These are phyloP conservation scores for Emmonsia crescens DNA, from an alignment of 2,329 filamentous ascomycete species.

Conservation along the genomic window DNA sequence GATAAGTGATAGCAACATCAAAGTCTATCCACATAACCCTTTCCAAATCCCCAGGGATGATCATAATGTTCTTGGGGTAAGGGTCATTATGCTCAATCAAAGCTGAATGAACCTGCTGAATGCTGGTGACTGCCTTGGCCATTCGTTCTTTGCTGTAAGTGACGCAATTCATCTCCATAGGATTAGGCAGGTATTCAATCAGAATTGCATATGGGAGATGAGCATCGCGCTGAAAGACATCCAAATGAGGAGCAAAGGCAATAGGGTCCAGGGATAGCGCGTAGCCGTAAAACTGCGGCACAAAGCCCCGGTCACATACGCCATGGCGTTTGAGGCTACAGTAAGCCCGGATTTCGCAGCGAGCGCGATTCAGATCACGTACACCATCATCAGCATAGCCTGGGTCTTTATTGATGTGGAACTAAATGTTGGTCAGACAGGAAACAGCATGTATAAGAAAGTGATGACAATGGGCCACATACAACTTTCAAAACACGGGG, in stretches of 20 bases:
- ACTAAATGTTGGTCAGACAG: slow-evolving; percentile 7
- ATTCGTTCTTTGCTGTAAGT: slow-evolving; percentile 11
- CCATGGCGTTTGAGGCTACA: slow-evolving; percentile 10
- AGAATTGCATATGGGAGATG: slow-evolving; percentile 8
- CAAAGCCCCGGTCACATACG: slow-evolving; percentile 9
- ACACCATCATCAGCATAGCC: slow-evolving; percentile 12
- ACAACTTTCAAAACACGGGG: slow-evolving; percentile 13
- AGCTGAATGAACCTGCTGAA: slow-evolving; percentile 11
- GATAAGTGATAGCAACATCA: slow-evolving; percentile 5
- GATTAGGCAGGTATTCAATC: slow-evolving; percentile 13
- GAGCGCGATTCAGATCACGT: slow-evolving; percentile 12
- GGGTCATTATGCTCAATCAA: slow-evolving; percentile 13
- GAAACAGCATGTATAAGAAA: too few species aligned
- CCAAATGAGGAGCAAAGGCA: slow-evolving; percentile 6
- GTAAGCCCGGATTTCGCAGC: slow-evolving; percentile 12
- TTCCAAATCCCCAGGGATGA: slow-evolving; percentile 9
- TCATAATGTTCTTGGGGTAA: slow-evolving; percentile 13
- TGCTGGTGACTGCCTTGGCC: slow-evolving; percentile 8
- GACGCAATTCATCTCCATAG: slow-evolving; percentile 9
- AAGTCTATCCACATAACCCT: slow-evolving; percentile 11
- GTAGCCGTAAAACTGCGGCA: slow-evolving; percentile 12
- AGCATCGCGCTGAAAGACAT: slow-evolving; percentile 8
- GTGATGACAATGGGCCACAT: slow-evolving; percentile 4
- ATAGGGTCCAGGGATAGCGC: slow-evolving; percentile 5
- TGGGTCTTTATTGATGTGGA: slow-evolving; percentile 12